Conservation (phyloP, 805 yeast genomes). For the Schizosaccharomyces osmophilus region DNA sequence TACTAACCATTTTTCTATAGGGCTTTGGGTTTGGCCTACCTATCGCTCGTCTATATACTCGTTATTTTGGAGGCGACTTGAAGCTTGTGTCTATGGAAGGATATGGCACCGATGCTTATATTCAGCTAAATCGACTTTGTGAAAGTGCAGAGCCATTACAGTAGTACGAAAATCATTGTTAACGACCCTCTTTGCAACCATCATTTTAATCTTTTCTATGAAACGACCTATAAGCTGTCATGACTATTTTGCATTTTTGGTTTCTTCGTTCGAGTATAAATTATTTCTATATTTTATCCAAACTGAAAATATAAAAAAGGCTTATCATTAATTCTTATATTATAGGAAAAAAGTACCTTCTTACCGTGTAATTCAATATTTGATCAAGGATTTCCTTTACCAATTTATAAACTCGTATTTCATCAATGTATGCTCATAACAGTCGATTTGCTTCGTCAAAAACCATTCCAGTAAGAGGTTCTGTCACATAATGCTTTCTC, state of each 20-base stretch:
- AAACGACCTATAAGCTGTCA: no score
- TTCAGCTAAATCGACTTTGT: conserved; percentile 60
- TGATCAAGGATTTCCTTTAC: no score
- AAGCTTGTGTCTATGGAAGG: conserved; percentile 80
- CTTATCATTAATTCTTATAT: no score
- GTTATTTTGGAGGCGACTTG: conserved; percentile 70
- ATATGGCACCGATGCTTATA: conserved; percentile 75
- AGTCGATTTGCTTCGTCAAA: neutral
- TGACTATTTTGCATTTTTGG: no score
- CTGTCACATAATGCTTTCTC: neutral
- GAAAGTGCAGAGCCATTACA: conserved; percentile 42
- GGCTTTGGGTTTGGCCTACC: conserved; percentile 87
- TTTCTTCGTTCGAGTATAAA: no score
- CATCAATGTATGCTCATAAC: no score
- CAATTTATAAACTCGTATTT: no score
- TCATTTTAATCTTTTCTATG: neutral
- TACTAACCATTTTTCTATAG: neutral
- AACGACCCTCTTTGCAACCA: neutral
- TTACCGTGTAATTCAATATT: no score
- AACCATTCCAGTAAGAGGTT: neutral
- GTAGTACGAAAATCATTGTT: conserved; percentile 4
- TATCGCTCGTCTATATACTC: conserved; percentile 59
- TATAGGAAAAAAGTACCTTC: no score
- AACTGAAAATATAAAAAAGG: no score
- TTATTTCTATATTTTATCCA: no score